These are phyloP conservation scores for Solanum medicagineum DNA, from an alignment of 257 asterid genomes.

Conservation along the genomic window DNA sequence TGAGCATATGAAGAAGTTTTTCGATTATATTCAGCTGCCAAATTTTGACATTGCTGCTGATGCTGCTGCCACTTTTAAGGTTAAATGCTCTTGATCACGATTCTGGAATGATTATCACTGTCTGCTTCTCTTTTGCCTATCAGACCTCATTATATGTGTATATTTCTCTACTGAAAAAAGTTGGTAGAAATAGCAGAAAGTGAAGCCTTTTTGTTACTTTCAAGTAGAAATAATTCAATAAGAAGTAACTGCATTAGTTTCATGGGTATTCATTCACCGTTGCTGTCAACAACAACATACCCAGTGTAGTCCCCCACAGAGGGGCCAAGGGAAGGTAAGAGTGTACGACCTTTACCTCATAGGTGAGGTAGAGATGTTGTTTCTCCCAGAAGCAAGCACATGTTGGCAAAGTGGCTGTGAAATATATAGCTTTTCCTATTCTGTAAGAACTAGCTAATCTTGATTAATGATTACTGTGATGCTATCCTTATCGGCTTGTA, in stretches of 20 bases:
- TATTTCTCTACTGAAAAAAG: not conserved
- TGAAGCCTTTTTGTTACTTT: not conserved
- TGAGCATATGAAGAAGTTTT: conserved; percentile 62
- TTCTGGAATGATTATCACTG: not conserved
- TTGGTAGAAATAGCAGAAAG: not conserved
- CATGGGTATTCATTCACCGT: not conserved
- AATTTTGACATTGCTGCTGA: conserved; percentile 63
- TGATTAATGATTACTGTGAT: not conserved
- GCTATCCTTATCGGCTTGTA: not conserved
- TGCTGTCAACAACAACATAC: not conserved
- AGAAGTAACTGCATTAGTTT: not conserved
- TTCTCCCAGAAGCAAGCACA: not conserved
- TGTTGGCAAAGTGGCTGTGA: not conserved
- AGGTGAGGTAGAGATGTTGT: not conserved
- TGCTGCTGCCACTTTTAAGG: conserved; percentile 78
- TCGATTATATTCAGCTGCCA: conserved; percentile 53
- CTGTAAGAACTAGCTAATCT: not conserved
- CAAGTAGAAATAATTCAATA: not conserved
- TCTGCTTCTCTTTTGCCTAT: not conserved
- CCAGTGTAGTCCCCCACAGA: too few species aligned
- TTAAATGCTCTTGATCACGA: conserved; percentile 4
- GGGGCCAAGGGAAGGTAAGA: too few species aligned
- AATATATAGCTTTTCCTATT: not conserved
- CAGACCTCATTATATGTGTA: not conserved
- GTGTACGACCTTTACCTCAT: too few species aligned